Conservation (phyloP, 1,139 yeast genomes). For the Saccharomycopsis crataegensis region DNA sequence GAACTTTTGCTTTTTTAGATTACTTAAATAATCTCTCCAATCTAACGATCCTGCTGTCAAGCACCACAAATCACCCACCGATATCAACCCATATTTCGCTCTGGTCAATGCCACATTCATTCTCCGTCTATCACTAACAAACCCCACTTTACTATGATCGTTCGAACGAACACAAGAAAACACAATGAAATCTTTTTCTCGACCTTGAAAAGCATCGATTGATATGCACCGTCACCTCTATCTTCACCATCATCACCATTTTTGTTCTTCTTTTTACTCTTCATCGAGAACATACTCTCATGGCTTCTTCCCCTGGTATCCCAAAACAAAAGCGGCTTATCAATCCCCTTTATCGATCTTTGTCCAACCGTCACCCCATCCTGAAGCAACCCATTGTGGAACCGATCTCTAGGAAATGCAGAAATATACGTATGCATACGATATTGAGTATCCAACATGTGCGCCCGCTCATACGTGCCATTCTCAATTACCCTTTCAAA, state of each 20-base stretch:
- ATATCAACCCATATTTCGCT: constrained; percentile 41
- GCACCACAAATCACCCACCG: constrained; percentile 25
- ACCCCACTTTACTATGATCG: constrained; percentile 65
- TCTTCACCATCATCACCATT: no score
- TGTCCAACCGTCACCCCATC: constrained; percentile 74
- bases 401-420: constrained; percentile 74
- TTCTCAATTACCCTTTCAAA: constrained; percentile 73
- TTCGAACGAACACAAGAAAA: constrained; percentile 93
- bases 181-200: constrained; percentile 87
- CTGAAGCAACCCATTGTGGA: constrained; percentile 61
- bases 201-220: constrained; percentile 97
- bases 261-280: no score
- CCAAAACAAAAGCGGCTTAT: constrained; percentile 99
- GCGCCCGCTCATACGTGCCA: constrained; percentile 47
- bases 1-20: constrained; percentile 26
- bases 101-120: constrained; percentile 96
- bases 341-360: constrained; percentile 57
- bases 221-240: constrained; percentile 31
- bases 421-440: constrained; percentile 97
- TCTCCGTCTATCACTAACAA: constrained; percentile 80
- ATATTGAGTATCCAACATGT: constrained; percentile 83
- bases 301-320: constrained; percentile 29
- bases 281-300: neutral
- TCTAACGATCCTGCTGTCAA: constrained; percentile 27
- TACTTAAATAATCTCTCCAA: constrained; percentile 48